These are phyloP conservation scores for Pseudocercospora fijiensis DNA, from an alignment of 2,329 filamentous ascomycete species.

Conservation along the genomic window DNA sequence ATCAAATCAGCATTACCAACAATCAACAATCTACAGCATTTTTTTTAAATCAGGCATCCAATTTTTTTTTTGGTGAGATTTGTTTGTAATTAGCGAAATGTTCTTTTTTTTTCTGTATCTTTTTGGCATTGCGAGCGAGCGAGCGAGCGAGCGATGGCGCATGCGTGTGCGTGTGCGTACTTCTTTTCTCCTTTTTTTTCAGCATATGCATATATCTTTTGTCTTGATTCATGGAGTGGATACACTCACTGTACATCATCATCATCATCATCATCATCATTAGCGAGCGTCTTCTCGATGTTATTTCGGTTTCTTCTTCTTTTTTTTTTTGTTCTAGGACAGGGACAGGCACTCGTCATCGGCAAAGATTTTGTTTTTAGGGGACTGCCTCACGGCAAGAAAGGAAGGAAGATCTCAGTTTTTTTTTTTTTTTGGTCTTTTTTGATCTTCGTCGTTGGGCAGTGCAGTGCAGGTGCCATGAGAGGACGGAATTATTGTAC, in stretches of 20 bases:
- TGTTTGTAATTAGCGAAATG: conserved; percentile 1
- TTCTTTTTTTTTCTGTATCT: too few relatives aligned
- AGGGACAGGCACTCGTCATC: background rate
- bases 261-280: background rate
- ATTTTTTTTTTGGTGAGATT: background rate
- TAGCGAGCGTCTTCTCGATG: background rate
- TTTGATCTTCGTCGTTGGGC: too few relatives aligned
- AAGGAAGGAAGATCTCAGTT: background rate
- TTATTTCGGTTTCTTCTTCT: background rate
- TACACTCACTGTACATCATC: conserved; percentile 14
- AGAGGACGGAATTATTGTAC: background rate
- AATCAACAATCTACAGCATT: conserved; percentile 6
- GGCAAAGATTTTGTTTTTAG: background rate
- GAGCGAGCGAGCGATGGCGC: background rate
- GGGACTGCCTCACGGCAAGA: background rate
- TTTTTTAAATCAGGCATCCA: background rate
- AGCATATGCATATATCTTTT: conserved; percentile 5
- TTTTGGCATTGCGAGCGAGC: background rate
- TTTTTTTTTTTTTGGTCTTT: too few relatives aligned
- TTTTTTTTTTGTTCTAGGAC: too few relatives aligned
- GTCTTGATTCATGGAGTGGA: background rate
- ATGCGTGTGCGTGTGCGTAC: background rate
- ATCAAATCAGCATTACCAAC: background rate
- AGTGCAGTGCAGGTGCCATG: too few relatives aligned
- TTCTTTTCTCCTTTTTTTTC: background rate